Percentiles rank a stretch among this genome's conserved stretches.
Evolutionary conservation across 352 stramenopile genomes (phyloP).

Genomic region (Globisporangium lucens): DNA sequence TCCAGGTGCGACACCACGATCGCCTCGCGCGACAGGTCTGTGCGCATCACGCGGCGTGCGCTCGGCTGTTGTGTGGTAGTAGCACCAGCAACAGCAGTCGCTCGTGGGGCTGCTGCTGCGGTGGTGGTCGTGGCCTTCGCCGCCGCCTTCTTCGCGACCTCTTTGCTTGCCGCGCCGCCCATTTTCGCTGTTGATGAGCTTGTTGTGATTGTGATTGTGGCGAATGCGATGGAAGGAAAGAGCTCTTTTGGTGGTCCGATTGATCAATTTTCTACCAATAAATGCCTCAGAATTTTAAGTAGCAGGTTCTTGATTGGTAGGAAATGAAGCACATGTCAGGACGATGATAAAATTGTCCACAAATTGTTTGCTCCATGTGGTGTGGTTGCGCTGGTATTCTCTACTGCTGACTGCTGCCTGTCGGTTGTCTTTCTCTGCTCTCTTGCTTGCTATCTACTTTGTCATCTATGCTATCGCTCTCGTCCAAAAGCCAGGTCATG

Average conservation of each 20-base stretch:
- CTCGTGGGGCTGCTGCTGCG: neutral
- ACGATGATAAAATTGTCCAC: no score
- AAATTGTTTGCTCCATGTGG: neutral
- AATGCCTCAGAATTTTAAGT: neutral
- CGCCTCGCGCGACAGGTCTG: constrained; percentile 38
- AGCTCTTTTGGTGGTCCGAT: constrained; percentile 9
- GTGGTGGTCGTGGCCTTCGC: constrained; percentile 1
- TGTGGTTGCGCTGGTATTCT: neutral
- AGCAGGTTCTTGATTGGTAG: neutral
- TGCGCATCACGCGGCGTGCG: constrained; percentile 26
- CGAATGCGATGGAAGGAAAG: constrained; percentile 3
- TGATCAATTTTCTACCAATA: constrained; percentile 6
- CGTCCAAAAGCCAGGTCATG: neutral
- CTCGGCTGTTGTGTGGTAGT: neutral
- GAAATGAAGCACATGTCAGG: neutral
- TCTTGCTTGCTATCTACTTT: neutral
- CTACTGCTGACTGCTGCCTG: neutral
- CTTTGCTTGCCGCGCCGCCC: constrained; percentile 14
- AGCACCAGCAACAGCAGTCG: neutral
- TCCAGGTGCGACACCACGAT: constrained; percentile 25
- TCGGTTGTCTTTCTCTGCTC: neutral
- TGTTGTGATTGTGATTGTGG: neutral
- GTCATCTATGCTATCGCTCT: neutral
- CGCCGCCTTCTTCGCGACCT: constrained; percentile 17
- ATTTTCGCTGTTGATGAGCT: constrained; percentile 7